Evolutionary conservation across 2,329 filamentous ascomycete species (phyloP).

Genomic region (Epichloe sibirici): DNA sequence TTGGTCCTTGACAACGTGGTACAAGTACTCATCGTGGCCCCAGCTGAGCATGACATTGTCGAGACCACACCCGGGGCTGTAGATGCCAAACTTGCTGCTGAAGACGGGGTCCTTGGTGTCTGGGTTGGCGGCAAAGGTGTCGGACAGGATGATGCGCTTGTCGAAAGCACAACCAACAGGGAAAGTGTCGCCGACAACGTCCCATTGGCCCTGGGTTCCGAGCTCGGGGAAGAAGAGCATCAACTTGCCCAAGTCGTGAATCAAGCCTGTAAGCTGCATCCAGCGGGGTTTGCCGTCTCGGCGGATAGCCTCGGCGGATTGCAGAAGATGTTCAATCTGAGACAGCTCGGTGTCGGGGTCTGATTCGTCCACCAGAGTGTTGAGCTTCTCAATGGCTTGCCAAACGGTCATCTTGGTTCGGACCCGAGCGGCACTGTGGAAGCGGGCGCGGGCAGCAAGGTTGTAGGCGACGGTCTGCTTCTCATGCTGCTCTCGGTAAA

Average conservation of each 20-base stretch:
- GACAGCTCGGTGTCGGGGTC: slow-evolving; percentile 80
- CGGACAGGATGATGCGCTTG: slow-evolving; percentile 66
- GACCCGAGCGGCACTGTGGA: slow-evolving; percentile 44
- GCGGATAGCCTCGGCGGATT: slow-evolving; percentile 80
- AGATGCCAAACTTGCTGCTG: slow-evolving; percentile 67
- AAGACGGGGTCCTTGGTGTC: slow-evolving; percentile 62
- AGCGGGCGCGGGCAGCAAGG: slow-evolving; percentile 55
- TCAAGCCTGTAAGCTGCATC: slow-evolving; percentile 69
- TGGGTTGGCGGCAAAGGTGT: slow-evolving; percentile 66
- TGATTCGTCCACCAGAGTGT: slow-evolving; percentile 81
- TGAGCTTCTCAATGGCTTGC: slow-evolving; percentile 87
- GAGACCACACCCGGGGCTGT: slow-evolving; percentile 64
- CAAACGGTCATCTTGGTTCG: slow-evolving; percentile 70
- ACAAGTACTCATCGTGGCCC: slow-evolving; percentile 83
- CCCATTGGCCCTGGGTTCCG: slow-evolving; percentile 73
- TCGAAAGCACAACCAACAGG: slow-evolving; percentile 68
- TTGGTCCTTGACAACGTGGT: slow-evolving; percentile 77
- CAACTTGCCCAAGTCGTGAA: slow-evolving; percentile 72
- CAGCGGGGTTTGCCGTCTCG: slow-evolving; percentile 71
- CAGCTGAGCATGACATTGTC: slow-evolving; percentile 84
- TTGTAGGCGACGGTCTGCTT: slow-evolving; percentile 78
- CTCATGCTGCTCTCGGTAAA: slow-evolving; percentile 63
- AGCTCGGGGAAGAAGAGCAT: slow-evolving; percentile 60
- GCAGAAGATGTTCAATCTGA: slow-evolving; percentile 82
- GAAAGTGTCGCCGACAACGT: slow-evolving; percentile 81